A percentile compares a stretch with the other conserved stretches of the same genome.
These are phyloP conservation scores for Proliferodiscus dingleyae DNA, from an alignment of 2,329 filamentous ascomycete genomes.

Conservation along the genomic window DNA sequence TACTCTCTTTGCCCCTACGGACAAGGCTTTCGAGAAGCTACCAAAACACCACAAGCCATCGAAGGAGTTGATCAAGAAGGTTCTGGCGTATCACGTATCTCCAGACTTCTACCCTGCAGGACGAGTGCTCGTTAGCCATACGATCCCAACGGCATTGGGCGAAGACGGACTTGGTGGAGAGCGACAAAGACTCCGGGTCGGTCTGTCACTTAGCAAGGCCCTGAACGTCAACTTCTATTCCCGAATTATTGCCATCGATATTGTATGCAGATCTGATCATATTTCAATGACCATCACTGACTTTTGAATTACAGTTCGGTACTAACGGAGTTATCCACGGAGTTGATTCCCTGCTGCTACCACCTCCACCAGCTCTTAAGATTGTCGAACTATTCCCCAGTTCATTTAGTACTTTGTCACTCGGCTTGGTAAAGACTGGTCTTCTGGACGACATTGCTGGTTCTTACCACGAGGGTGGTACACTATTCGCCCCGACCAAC, in stretches of 20 bases:
- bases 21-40: conserved; percentile 67
- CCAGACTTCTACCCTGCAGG: conserved; percentile 61
- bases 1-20: conserved; percentile 76
- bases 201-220: conserved; percentile 54
- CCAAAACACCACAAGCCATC: conserved; percentile 52
- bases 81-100: conserved; percentile 73
- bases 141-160: conserved; percentile 64
- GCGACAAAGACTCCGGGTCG: conserved; percentile 68
- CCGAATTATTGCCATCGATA: conserved; percentile 63
- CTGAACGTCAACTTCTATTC: conserved; percentile 73
- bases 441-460: conserved; percentile 57
- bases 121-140: conserved; percentile 64
- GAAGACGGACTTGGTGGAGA: conserved; percentile 56
- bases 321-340: conserved; percentile 80
- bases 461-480: conserved; percentile 56
- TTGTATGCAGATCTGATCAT: conserved; percentile 44
- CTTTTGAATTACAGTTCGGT: conserved; percentile 45
- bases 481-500: conserved; percentile 79
- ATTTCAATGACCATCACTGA: not conserved
- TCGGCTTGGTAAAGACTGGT: conserved; percentile 70
- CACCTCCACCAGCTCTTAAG: conserved; percentile 60
- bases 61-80: conserved; percentile 63
- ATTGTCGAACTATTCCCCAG: conserved; percentile 62
- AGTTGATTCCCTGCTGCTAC: conserved; percentile 69
- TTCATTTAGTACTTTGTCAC: conserved; percentile 72